Evolutionary conservation across 345 rosid genomes (phyloP).

Genomic region (Acer campestre): DNA sequence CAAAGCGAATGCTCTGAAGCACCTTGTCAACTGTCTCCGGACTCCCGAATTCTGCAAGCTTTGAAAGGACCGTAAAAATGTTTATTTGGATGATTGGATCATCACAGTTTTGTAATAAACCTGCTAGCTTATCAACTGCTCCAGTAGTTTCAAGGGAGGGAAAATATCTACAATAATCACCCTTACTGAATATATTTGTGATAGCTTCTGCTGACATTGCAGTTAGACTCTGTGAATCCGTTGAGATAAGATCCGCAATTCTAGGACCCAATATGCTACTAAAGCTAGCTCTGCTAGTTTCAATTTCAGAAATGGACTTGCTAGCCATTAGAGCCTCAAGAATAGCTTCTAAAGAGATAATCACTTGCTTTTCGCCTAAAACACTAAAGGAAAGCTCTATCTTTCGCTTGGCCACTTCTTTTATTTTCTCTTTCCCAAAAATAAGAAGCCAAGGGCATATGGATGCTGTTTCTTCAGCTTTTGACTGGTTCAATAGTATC

Average conservation of each 20-base stretch:
- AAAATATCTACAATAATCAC: conserved; percentile 30
- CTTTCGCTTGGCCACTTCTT: conserved; percentile 22
- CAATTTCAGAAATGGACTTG: conserved; percentile 37
- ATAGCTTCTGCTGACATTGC: conserved; percentile 34
- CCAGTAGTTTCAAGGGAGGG: conserved; percentile 25
- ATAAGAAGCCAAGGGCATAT: conserved; percentile 34
- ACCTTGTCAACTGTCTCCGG: conserved; percentile 30
- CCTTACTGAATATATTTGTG: conserved; percentile 24
- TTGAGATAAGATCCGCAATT: conserved; percentile 31
- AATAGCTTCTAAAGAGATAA: conserved; percentile 31
- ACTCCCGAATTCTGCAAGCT: conserved; percentile 38
- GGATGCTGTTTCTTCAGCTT: conserved; percentile 26
- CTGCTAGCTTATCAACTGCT: conserved; percentile 25
- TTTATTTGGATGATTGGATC: conserved; percentile 25
- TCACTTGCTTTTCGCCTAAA: conserved; percentile 21
- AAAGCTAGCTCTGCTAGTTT: conserved; percentile 28
- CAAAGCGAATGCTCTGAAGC: conserved; percentile 31
- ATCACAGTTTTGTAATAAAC: conserved; percentile 22
- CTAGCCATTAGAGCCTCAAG: conserved; percentile 37
- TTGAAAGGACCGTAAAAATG: conserved; percentile 31
- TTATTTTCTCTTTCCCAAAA: conserved; percentile 31
- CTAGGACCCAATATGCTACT: conserved; percentile 35
- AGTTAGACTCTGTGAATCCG: conserved; percentile 23
- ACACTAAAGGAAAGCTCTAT: conserved; percentile 10
- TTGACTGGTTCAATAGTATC: conserved; percentile 22